Conservation (phyloP, 2,329 filamentous ascomycete species). For the Phialophora macrospora region DNA sequence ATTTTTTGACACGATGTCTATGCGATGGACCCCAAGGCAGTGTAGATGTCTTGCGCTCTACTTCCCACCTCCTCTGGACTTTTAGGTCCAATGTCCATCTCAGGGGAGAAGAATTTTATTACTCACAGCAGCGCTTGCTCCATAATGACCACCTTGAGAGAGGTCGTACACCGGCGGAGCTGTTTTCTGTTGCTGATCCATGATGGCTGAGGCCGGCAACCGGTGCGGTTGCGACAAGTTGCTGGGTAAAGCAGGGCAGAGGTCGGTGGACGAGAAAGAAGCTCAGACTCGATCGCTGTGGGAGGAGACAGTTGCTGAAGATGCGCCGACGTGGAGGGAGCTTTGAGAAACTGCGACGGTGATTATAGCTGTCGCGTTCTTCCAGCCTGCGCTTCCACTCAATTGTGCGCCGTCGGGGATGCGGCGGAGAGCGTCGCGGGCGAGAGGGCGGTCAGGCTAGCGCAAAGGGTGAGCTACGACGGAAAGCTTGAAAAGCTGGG, state of each 20-base stretch:
- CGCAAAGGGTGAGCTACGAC: not conserved
- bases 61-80: not conserved
- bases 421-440: slow-evolving; percentile 4
- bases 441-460: slow-evolving; percentile 15
- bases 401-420: not conserved
- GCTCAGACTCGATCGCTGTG: not conserved
- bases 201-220: slow-evolving; percentile 1
- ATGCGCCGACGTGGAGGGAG: not conserved
- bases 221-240: not conserved
- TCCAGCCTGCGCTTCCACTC: slow-evolving; percentile 5
- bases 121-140: slow-evolving; percentile 27
- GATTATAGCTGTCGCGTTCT: not conserved
- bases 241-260: not conserved
- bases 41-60: not conserved
- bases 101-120: not conserved
- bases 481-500: not conserved
- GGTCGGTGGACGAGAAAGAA: not conserved
- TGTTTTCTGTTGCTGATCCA: slow-evolving; percentile 20
- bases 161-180: slow-evolving; percentile 20
- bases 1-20: slow-evolving; percentile 40
- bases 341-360: not conserved
- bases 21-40: not conserved
- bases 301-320: not conserved
- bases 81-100: not conserved
- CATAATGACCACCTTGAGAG: slow-evolving; percentile 24